These are phyloP conservation scores for Pleurotus platypus DNA, from an alignment of 768 basidiomycete genomes.

Conservation along the genomic window DNA sequence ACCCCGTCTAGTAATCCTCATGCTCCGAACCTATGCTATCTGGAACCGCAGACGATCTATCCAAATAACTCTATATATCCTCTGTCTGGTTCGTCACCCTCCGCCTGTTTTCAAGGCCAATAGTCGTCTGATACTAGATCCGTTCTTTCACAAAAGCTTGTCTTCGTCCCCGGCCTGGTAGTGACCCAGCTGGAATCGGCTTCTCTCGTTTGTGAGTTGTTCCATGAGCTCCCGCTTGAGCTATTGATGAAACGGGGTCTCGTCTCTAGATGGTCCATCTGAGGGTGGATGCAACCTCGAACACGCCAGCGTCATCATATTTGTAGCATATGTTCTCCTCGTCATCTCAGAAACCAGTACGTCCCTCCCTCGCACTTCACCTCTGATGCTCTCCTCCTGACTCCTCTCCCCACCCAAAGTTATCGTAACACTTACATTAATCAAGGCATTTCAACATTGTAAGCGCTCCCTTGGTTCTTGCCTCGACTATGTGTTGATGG, in stretches of 20 bases:
- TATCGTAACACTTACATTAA: slow-evolving; percentile 31
- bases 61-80: slow-evolving; percentile 24
- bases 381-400: not conserved
- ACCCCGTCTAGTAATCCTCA: slow-evolving; percentile 28
- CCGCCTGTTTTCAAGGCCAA: not conserved
- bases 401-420: slow-evolving; percentile 18
- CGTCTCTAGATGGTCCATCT: slow-evolving; percentile 15
- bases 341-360: slow-evolving; percentile 36
- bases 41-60: slow-evolving; percentile 35
- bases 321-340: slow-evolving; percentile 33
- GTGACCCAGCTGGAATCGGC: slow-evolving; percentile 29
- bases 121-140: too few species aligned
- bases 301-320: slow-evolving; percentile 31
- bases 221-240: too few species aligned
- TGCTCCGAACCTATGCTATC: slow-evolving; percentile 41
- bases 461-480: slow-evolving; percentile 11
- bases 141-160: slow-evolving; percentile 16
- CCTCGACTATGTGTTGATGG: not conserved
- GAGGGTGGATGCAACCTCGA: slow-evolving; percentile 27
- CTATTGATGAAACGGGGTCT: too few species aligned
- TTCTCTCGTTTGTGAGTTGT: slow-evolving; percentile 29
- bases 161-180: slow-evolving; percentile 26
- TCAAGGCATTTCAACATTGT: slow-evolving; percentile 36
- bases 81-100: slow-evolving; percentile 7
- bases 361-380: slow-evolving; percentile 8